Evolutionary conservation across 257 asterid species (phyloP).

Genomic region (Fraxinus cuspidata): DNA sequence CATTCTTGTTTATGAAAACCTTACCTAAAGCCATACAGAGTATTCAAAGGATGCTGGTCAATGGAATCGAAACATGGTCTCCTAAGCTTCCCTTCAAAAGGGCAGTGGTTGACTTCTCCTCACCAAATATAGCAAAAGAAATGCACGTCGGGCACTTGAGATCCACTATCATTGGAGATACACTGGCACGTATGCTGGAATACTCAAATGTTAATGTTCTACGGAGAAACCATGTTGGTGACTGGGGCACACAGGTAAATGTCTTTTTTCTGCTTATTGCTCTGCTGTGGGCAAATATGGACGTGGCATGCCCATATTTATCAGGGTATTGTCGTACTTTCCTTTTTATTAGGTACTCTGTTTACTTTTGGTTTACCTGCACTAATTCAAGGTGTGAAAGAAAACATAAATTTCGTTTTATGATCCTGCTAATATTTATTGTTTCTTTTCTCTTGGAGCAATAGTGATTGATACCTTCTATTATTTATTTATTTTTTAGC

Average conservation of each 20-base stretch:
- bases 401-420: not conserved
- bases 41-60: slow-evolving; percentile 70
- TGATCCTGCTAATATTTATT: not conserved
- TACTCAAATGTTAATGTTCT: slow-evolving; percentile 85
- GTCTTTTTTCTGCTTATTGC: not conserved
- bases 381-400: not conserved
- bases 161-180: slow-evolving; percentile 94
- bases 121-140: slow-evolving; percentile 97
- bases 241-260: slow-evolving; percentile 95
- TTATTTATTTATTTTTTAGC: not conserved
- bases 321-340: not conserved
- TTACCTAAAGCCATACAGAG: slow-evolving; percentile 52
- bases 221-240: slow-evolving; percentile 94
- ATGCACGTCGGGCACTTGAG: slow-evolving; percentile 98
- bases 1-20: slow-evolving; percentile 14
- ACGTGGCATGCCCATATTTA: slow-evolving; percentile 5
- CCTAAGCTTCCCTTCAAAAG: slow-evolving; percentile 74
- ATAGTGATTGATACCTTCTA: not conserved
- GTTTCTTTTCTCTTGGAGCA: not conserved
- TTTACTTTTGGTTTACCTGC: not conserved
- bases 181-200: slow-evolving; percentile 93
- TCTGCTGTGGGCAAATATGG: slow-evolving; percentile 21
- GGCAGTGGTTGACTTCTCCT: slow-evolving; percentile 89
- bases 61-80: slow-evolving; percentile 89
- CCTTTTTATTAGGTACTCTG: not conserved